A percentile compares a stretch with the other conserved stretches of the same genome.
Conservation (phyloP, 1,139 yeast species). For the Taphrina deformans region DNA sequence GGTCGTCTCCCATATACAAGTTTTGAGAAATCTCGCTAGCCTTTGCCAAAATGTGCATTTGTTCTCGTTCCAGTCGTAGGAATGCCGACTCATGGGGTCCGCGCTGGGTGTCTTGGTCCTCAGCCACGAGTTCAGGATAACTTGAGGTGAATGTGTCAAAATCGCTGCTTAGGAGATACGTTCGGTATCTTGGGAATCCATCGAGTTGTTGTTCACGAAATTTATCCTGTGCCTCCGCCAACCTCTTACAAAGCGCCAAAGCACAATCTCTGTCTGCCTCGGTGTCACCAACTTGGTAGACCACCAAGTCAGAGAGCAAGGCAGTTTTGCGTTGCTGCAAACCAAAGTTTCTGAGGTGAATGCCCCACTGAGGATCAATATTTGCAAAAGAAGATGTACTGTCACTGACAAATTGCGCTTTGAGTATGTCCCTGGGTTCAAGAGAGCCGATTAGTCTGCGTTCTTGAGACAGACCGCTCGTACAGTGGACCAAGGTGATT, state of each 20-base stretch:
- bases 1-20: slow-evolving; percentile 79
- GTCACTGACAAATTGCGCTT: slow-evolving; percentile 23
- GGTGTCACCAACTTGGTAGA: slow-evolving; percentile 52
- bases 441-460: background rate
- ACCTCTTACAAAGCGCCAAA: slow-evolving; percentile 2
- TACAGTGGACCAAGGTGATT: slow-evolving; percentile 2
- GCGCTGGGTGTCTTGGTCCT: background rate
- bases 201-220: background rate
- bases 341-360: slow-evolving; percentile 71
- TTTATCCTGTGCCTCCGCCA: slow-evolving; percentile 7
- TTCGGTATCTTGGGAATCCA: slow-evolving; percentile 33
- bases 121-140: slow-evolving; percentile 38
- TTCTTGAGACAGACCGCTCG: background rate
- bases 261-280: slow-evolving; percentile 37
- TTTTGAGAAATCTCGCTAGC: slow-evolving; percentile 55
- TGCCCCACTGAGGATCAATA: slow-evolving; percentile 66
- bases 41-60: slow-evolving; percentile 77
- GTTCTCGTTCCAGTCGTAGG: slow-evolving; percentile 71
- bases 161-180: slow-evolving; percentile 38
- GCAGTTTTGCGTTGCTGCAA: slow-evolving; percentile 74
- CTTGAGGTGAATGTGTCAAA: slow-evolving; percentile 38
- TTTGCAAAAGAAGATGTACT: slow-evolving; percentile 49
- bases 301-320: slow-evolving; percentile 64
- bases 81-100: slow-evolving; percentile 47
- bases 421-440: slow-evolving; percentile 38